Base-by-base conservation (phyloP, 768 basidiomycete genomes). In the Tylopilus felleus region DNA sequence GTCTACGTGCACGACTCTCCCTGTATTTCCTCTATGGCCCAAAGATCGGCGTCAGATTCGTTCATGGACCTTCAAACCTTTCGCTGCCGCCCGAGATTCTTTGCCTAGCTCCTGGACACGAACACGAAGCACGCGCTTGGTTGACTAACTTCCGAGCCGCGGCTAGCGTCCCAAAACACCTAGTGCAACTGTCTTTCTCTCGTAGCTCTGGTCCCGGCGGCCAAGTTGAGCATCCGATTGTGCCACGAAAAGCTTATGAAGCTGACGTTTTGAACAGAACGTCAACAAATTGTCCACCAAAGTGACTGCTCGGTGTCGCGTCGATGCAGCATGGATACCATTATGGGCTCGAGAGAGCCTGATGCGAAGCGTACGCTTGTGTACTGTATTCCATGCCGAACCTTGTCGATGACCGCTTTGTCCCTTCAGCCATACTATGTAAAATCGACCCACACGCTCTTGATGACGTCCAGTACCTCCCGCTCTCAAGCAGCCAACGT, bases 221-320 rank as follows among this genome's bases (percentile, higher is more conserved):
- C 16, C 90, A 91, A 80, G 90, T 88, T 64, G 53, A 58, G 66
- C 58, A 7, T 49, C 38, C 25, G 9, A 31, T 60, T 45, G 7
- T n/a, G 27, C 17, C 28, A 25, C 17, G 17, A 48, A 22, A n/a
- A 41, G 29, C 33, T 22, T 27, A 2, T 9, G 7, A 8, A 10
- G 23, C 45, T 53, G 38, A 64, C 36, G 17, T 44, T 21, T 27
- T 29, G 27, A 38, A n/a, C 60, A 92, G 88, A 90, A 93, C 59
- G 90, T 93, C 36, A 93, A 93, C 65, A 93, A 91, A 72, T 80
- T 92, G n/a, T 91, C 89, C 54, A 92, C 90, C 14, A 92, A 92
- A 65, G 87, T 81, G 0, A 85, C 82, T 0, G 60, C 86, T 16
- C 76, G 85, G 39, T 88, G 86, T 60, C 67, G 76, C 7, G 47